A percentile compares a stretch with the other conserved stretches of the same genome.
phyloP scores from a whole-genome alignment of 768 basidiomycete species.

The Boletus patriciae region DNA sequence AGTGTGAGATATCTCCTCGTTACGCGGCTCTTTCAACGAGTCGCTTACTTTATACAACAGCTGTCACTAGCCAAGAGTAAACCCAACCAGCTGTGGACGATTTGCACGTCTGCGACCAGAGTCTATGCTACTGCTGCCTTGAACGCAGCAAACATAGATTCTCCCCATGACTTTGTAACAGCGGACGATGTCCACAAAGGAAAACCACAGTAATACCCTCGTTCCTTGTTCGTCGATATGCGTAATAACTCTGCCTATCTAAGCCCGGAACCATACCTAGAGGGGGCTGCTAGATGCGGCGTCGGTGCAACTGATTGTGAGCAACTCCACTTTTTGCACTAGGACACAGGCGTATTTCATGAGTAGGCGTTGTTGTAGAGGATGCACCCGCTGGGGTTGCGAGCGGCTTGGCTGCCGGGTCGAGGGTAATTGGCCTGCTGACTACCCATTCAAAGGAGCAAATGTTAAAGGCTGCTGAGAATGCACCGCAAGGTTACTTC shows the following conservation, averaged over 20 bases:
- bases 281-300: slow-evolving; percentile 72
- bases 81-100: slow-evolving; percentile 75
- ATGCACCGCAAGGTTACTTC: slow-evolving; percentile 29
- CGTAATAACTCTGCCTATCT: neutral
- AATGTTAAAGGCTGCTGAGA: slow-evolving; percentile 60
- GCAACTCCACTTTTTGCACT: slow-evolving; percentile 1
- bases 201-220: slow-evolving; percentile 63
- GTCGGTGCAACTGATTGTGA: slow-evolving; percentile 46
- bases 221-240: neutral
- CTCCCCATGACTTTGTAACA: slow-evolving; percentile 72
- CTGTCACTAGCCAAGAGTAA: slow-evolving; percentile 26
- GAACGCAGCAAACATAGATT: slow-evolving; percentile 59
- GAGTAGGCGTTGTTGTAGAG: slow-evolving; percentile 78
- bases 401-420: slow-evolving; percentile 80
- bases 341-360: slow-evolving; percentile 6
- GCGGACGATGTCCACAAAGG: slow-evolving; percentile 83
- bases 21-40: neutral
- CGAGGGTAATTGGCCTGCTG: slow-evolving; percentile 78
- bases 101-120: slow-evolving; percentile 84
- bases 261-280: slow-evolving; percentile 88
- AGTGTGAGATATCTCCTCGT: slow-evolving; percentile 39
- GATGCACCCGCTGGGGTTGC: slow-evolving; percentile 86
- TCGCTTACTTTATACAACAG: slow-evolving; percentile 22
- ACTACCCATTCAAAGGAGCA: slow-evolving; percentile 76
- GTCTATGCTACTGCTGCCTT: slow-evolving; percentile 75